phyloP scores from a whole-genome alignment of 306 rosid species.

The Vigna mungo region DNA sequence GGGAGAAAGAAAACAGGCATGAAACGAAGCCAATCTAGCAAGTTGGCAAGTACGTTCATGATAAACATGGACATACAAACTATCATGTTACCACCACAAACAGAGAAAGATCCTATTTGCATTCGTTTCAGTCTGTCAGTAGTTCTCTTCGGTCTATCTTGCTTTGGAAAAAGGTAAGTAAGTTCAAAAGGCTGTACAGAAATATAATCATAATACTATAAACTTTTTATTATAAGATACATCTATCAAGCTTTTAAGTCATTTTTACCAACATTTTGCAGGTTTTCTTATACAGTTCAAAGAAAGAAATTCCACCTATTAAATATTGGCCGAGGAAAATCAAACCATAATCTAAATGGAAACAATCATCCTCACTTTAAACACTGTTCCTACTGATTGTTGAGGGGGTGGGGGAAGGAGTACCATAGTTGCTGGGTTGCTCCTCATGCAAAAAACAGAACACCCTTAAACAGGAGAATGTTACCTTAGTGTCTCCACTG shows the following conservation, averaged over 20 bases:
- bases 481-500: slow-evolving; percentile 96
- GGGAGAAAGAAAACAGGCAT: not conserved
- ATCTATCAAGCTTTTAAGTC: not conserved
- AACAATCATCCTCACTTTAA: not conserved
- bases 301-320: not conserved
- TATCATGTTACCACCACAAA: not conserved
- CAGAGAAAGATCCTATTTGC: not conserved
- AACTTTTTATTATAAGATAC: not conserved
- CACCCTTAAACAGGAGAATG: slow-evolving; percentile 32
- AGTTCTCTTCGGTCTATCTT: slow-evolving; percentile 12
- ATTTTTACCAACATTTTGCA: not conserved
- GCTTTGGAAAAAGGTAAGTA: not conserved
- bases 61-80: not conserved
- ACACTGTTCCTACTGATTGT: not conserved
- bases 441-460: slow-evolving; percentile 7
- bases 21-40: slow-evolving; percentile 18
- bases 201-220: not conserved
- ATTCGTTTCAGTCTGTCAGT: not conserved
- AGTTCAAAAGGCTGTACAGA: not conserved
- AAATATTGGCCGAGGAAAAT: not conserved
- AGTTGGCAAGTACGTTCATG: slow-evolving; percentile 20
- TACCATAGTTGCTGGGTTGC: not conserved
- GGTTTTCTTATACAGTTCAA: slow-evolving; percentile 24
- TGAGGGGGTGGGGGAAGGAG: not conserved
- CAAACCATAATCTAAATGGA: slow-evolving; percentile 3